These are phyloP conservation scores for Bruguiera sexangula DNA, from an alignment of 345 rosid genomes.

Conservation along the genomic window DNA sequence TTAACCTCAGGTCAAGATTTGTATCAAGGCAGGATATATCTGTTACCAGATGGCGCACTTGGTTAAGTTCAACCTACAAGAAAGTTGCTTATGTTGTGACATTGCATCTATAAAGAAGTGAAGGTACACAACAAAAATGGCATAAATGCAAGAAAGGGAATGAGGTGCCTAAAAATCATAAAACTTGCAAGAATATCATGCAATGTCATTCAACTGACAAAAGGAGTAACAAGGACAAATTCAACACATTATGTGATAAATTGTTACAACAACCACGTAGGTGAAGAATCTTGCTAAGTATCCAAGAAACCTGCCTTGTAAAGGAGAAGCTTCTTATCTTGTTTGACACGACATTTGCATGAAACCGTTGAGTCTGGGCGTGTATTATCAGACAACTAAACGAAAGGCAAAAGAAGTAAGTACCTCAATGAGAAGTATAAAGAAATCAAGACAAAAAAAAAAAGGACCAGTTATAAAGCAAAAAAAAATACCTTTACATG, in stretches of 20 bases:
- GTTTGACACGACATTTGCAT: slow-evolving; percentile 50
- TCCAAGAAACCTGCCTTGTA: slow-evolving; percentile 49
- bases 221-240: not conserved
- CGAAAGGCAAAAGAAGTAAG: slow-evolving; percentile 7
- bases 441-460: not conserved
- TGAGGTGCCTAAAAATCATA: not conserved
- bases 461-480: not conserved
- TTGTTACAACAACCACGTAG: not conserved
- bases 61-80: slow-evolving; percentile 43
- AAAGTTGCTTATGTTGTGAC: slow-evolving; percentile 8
- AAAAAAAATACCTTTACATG: slow-evolving; percentile 44
- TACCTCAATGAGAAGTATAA: not conserved
- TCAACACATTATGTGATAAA: not conserved
- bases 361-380: slow-evolving; percentile 29
- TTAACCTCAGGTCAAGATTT: slow-evolving; percentile 66
- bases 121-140: not conserved
- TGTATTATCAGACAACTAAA: slow-evolving; percentile 42
- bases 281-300: not conserved
- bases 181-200: not conserved
- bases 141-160: not conserved
- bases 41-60: slow-evolving; percentile 45
- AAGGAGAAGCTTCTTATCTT: slow-evolving; percentile 44
- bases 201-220: not conserved
- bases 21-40: slow-evolving; percentile 59
- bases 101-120: slow-evolving; percentile 3